These are phyloP conservation scores for Mortierella claussenii DNA, from an alignment of 192 early-diverging fungal species.

Conservation along the genomic window DNA sequence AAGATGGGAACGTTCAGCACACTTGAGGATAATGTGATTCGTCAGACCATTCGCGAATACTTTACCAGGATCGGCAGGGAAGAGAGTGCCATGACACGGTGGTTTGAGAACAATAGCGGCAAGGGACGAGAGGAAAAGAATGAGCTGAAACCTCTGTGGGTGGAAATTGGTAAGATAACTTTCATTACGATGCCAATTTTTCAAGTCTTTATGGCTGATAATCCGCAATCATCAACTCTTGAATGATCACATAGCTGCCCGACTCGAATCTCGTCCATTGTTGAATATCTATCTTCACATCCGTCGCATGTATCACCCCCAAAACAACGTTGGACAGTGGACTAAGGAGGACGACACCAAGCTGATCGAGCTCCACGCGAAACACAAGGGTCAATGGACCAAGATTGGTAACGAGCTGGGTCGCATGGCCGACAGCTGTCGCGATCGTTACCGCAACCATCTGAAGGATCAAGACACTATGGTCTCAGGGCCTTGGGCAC, in stretches of 20 bases:
- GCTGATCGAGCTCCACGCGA: constrained; percentile 18
- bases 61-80: constrained; percentile 11
- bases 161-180: constrained; percentile 29
- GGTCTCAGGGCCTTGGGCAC: constrained; percentile 22
- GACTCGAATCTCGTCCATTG: constrained; percentile 29
- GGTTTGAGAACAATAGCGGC: constrained; percentile 8
- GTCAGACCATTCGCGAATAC: constrained; percentile 31
- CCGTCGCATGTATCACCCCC: constrained; percentile 35
- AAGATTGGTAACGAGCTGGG: constrained; percentile 32
- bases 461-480: constrained; percentile 21
- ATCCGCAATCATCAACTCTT: neutral
- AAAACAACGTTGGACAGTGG: constrained; percentile 46
- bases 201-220: neutral
- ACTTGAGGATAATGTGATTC: constrained; percentile 25
- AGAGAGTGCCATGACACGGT: neutral
- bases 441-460: constrained; percentile 43
- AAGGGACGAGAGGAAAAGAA: constrained; percentile 7
- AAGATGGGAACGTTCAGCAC: constrained; percentile 13
- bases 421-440: constrained; percentile 44
- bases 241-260: constrained; percentile 8
- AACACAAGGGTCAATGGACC: constrained; percentile 47
- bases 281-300: constrained; percentile 36
- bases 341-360: constrained; percentile 38
- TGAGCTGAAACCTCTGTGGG: constrained; percentile 42
- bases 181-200: neutral